Evolutionary conservation across 352 stramenopile genomes (phyloP), one percentile per base, ranked within the genome.

Genomic region (Phytophthora meadii): DNA sequence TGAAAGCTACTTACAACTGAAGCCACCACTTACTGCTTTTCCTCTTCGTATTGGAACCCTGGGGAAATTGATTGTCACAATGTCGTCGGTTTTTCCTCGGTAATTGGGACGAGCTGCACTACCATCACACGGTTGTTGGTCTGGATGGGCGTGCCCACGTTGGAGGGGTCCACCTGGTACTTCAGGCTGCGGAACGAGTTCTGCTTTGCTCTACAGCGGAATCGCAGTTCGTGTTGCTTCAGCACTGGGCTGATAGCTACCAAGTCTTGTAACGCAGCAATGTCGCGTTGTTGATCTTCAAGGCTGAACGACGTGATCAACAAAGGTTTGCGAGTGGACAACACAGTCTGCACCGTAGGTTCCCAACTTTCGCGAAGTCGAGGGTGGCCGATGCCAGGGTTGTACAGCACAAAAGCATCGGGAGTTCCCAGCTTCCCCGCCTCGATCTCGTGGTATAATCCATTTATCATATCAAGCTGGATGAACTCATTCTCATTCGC

Each of bases 101-200:
- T 61, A 25, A 41, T 44, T 14, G 25, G 19, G 24, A 27, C 60
- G 7, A 75, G 51, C 32, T 86, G 76, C 32, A 89, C 72, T 5
- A 85, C 70, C 81, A 92, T 85, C 9, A 81, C 65, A 19, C 72
- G 66, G 25, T 56, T 68, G 40, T 92, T 92, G 4, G 77, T 87
- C 49, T 84, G 79, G 36, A 92, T 88, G 1, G 78, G 81, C 14
- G 37, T 59, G 17, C 61, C 28, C 0, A 82, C 64, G 12, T 75
- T 69, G 3, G 73, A 65, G 52, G 86, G 76, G 25, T 81, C 72
- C 19, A 88, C 51, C 30, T 89, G 76, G 32, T 70, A 82, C 55
- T 89, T 88, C 4, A 81, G 68, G 47, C 77, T 93, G 4, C 71
- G 63, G 58, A 93, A 93, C 19, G 80, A 71, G 53, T 93, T 93